A percentile compares a stretch with the other conserved stretches of the same genome.
Evolutionary conservation across 1,284 basidiomycete species (phyloP).

Genomic region (Entoloma clypeatum): DNA sequence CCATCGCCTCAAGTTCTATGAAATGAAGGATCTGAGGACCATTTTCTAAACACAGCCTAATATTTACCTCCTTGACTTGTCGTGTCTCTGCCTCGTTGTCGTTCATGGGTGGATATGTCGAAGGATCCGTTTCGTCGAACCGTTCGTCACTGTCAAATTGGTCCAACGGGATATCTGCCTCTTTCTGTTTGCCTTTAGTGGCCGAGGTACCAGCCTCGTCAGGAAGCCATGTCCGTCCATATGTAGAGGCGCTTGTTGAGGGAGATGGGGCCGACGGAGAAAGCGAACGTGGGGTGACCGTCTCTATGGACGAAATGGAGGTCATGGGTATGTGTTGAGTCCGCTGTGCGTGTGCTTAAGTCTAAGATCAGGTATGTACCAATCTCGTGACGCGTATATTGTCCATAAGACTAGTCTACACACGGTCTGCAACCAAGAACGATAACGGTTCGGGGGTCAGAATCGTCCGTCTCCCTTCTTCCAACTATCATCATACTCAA

Average conservation of each 20-base stretch:
- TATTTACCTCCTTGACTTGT: slow-evolving; percentile 60
- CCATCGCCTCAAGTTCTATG: slow-evolving; percentile 68
- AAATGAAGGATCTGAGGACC: slow-evolving; percentile 9
- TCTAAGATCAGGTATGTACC: no score
- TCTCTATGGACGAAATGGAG: slow-evolving; percentile 23
- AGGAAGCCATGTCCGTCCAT: slow-evolving; percentile 31
- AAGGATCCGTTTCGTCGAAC: slow-evolving; percentile 21
- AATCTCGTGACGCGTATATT: slow-evolving; percentile 6
- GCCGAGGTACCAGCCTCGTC: slow-evolving; percentile 25
- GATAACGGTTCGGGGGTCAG: slow-evolving; percentile 14
- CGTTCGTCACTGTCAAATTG: slow-evolving; percentile 29
- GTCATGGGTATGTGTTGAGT: slow-evolving; percentile 17
- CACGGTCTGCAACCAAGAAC: slow-evolving; percentile 3
- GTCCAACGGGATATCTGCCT: slow-evolving; percentile 22
- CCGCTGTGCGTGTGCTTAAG: no score
- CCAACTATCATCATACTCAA: slow-evolving; percentile 43
- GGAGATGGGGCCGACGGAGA: slow-evolving; percentile 40
- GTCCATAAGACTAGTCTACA: slow-evolving; percentile 15
- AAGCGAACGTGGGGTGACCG: slow-evolving; percentile 27
- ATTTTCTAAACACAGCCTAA: slow-evolving; percentile 1
- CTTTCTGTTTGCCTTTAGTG: slow-evolving; percentile 16
- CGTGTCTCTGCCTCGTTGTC: slow-evolving; percentile 64
- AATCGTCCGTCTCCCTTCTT: slow-evolving; percentile 28
- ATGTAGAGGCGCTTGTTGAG: slow-evolving; percentile 16
- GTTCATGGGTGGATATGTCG: slow-evolving; percentile 60